Conservation (phyloP, 2,329 filamentous ascomycete genomes). For the Ceratocystis albifundus region DNA sequence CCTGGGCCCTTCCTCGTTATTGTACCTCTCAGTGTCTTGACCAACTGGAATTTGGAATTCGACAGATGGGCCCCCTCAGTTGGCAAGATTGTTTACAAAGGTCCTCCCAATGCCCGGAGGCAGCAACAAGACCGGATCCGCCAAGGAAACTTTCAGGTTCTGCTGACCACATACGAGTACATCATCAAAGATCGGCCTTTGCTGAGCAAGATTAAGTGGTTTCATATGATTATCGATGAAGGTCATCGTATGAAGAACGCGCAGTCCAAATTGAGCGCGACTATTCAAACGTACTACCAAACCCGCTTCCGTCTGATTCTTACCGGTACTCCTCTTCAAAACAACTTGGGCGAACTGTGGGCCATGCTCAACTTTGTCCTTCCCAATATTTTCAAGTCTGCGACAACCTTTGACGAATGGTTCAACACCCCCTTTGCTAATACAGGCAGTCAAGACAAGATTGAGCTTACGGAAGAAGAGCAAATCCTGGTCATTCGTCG, state of each 20-base stretch:
- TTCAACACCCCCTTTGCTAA: constrained; percentile 99
- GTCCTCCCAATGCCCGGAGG: constrained; percentile 77
- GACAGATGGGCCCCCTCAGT: constrained; percentile 96
- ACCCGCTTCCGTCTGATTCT: constrained; percentile 93
- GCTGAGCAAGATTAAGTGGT: constrained; percentile 97
- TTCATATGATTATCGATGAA: constrained; percentile 99
- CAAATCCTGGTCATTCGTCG: constrained; percentile 95
- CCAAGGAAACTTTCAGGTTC: constrained; percentile 87
- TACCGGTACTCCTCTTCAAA: constrained; percentile 92
- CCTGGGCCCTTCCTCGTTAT: constrained; percentile 90
- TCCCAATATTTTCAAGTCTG: constrained; percentile 97
- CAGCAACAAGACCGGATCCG: constrained; percentile 87
- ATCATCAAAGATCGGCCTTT: constrained; percentile 97
- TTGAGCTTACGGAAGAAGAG: constrained; percentile 99
- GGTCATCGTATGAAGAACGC: constrained; percentile 99
- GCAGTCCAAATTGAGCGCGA: constrained; percentile 88
- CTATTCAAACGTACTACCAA: constrained; percentile 87
- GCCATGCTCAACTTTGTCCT: constrained; percentile 96
- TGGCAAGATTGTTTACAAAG: constrained; percentile 87
- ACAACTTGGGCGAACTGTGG: constrained; percentile 93
- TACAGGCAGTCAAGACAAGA: constrained; percentile 94
- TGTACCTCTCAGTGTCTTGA: constrained; percentile 89
- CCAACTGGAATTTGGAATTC: constrained; percentile 97
- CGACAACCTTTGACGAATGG: constrained; percentile 98
- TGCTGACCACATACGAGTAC: constrained; percentile 97